Evolutionary conservation across 768 basidiomycete species (phyloP).

Genomic region (Hericium coralloides): DNA sequence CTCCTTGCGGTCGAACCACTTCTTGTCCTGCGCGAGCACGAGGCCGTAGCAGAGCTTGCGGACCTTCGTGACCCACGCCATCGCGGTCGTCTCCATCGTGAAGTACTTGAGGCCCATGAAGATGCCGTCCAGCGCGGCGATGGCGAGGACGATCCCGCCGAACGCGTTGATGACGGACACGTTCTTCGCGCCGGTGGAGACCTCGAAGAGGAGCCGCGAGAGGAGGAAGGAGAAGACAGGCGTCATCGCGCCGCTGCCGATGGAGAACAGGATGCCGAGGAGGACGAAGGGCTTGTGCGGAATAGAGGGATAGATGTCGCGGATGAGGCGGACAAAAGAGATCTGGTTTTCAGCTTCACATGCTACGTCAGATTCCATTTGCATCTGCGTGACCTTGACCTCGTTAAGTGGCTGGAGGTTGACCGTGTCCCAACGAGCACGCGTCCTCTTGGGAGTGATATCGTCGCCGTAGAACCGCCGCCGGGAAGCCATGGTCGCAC

Average conservation of each 20-base stretch:
- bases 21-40: slow-evolving; percentile 73
- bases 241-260: slow-evolving; percentile 75
- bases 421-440: slow-evolving; percentile 24
- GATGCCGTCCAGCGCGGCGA: slow-evolving; percentile 71
- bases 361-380: slow-evolving; percentile 7
- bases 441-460: slow-evolving; percentile 20
- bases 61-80: slow-evolving; percentile 65
- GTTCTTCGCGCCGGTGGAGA: slow-evolving; percentile 63
- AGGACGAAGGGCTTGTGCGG: slow-evolving; percentile 65
- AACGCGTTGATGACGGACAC: slow-evolving; percentile 53
- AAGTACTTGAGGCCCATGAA: slow-evolving; percentile 71
- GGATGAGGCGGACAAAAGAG: slow-evolving; percentile 40
- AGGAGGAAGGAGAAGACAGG: slow-evolving; percentile 90
- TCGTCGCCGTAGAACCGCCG: slow-evolving; percentile 1
- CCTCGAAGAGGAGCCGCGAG: slow-evolving; percentile 68
- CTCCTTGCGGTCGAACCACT: slow-evolving; percentile 71
- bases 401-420: slow-evolving; percentile 12
- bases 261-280: slow-evolving; percentile 59
- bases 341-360: slow-evolving; percentile 13
- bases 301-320: slow-evolving; percentile 56
- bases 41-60: slow-evolving; percentile 46
- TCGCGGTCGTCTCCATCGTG: slow-evolving; percentile 66
- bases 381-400: slow-evolving; percentile 15
- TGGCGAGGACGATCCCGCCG: slow-evolving; percentile 61
- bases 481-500: slow-evolving; percentile 12